These are phyloP conservation scores for Fagus sylvatica DNA, from an alignment of 306 rosid genomes.

Conservation along the genomic window DNA sequence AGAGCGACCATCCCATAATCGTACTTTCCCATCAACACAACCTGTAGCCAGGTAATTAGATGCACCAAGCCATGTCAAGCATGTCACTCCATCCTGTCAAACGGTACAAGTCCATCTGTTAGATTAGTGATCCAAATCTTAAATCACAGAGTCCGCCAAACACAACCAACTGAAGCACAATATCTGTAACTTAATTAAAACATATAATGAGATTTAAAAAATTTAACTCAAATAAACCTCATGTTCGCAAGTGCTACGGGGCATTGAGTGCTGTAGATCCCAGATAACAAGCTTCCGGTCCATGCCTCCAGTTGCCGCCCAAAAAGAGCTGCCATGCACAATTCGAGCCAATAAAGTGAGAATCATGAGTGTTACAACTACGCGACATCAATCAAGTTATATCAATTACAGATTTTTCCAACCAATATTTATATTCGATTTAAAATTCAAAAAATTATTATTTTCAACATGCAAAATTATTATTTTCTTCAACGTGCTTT, in stretches of 20 bases:
- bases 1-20: constrained; percentile 80
- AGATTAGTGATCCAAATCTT: constrained; percentile 1
- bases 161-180: background rate
- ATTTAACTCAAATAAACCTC: constrained; percentile 58
- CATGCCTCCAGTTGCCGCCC: constrained; percentile 90
- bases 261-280: constrained; percentile 70
- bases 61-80: constrained; percentile 76
- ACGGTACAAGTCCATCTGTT: constrained; percentile 13
- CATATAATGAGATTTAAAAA: background rate
- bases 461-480: background rate
- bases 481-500: background rate
- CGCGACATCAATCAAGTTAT: background rate
- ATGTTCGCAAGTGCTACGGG: constrained; percentile 70
- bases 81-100: constrained; percentile 77
- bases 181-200: constrained; percentile 2
- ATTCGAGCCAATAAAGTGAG: background rate
- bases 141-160: background rate
- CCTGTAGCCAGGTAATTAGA: constrained; percentile 64
- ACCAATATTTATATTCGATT: background rate
- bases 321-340: constrained; percentile 47
- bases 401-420: constrained; percentile 1
- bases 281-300: constrained; percentile 70
- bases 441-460: too few relatives aligned
- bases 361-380: constrained; percentile 14
- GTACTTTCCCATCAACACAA: constrained; percentile 70